Evolutionary conservation across 129 eudicot genomes (phyloP), one percentile per base, ranked within the genome.

Genomic region (Tanacetum coccineum): DNA sequence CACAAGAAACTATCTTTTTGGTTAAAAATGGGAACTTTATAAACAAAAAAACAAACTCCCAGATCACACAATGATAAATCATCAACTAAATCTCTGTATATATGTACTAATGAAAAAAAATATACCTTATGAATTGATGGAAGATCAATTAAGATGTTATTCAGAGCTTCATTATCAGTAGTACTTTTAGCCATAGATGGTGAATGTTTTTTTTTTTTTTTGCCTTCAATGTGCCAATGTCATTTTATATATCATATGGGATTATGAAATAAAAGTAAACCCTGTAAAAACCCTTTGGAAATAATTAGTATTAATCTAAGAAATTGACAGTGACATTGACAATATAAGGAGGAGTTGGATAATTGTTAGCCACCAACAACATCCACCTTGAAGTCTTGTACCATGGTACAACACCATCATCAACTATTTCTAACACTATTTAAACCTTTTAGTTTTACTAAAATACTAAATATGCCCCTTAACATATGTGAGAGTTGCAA

Each of bases 221-320:
- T n/a, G 54, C 71, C 62, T 75, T 71, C 76, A 75, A 71, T 75
- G 7, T 44, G 59, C 56, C 47, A 65, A 56, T 74, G 61, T 10
- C 28, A 28, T 18, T 19, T 12, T 69, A 39, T 45, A 12, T 28
- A 11, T 20, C 9, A 32, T 15, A 52, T 13, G 40, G 40, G 40
- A 36, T 36, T 36, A 36, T 36, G 40, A 30, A 55, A 25, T 2
- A 9, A 42, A 52, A n/a, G 17, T 15, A 79, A 67, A 79, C 79
- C 82, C 82, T 72, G 75, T 65, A 68, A 73, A 78, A 79, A 73
- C 79, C 83, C 71, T 64, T 26, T 17, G 10, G 49, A 13, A n/a
- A 30, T 13, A 66, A 46, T n/a, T 18, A 54, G 25, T 22, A 22
- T 10, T 39, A 62, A 44, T 53, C 2, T 4, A 54, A 52, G 70